Base-by-base conservation (phyloP, 768 basidiomycete genomes). In the Suillus cothurnatus region DNA sequence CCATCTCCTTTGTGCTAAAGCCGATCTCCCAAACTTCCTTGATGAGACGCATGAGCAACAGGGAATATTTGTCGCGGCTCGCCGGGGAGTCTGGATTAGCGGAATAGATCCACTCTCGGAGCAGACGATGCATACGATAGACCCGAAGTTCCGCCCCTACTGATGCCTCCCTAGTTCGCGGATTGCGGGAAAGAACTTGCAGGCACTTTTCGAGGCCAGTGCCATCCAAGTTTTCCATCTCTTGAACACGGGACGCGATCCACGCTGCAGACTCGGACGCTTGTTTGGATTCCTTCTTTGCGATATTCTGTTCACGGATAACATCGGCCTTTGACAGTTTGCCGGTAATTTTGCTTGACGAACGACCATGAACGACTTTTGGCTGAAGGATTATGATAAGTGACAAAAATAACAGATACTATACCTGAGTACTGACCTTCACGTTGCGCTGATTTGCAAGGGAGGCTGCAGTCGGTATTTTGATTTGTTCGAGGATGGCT, bases 61-160 rank as follows among this genome's bases (percentile, higher is more conserved):
- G 75, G 1, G 77, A 73, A 70, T 82, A 82, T 62, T 70, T 72
- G 69, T 91, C 88, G 53, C 82, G 78, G 31, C 80, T 74, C 15
- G 68, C 60, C 8, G 72, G 57, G 1, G 77, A 74, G 9, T 83
- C 82, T 6, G 72, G 76, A 12, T 76, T 71, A 1, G 77, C 62
- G 59, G 86, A 80, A 41, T 79, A 79, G 43, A 86, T 80, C 90
- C 90, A 91, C 38, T 70, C 67, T 43, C 71, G 70, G 39, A 90
- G 73, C 61, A 83, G 76, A 6, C 88, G 78, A 66, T 91, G 79
- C 47, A 91, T 69, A 1, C 76, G 77, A 69, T 82, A 90, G 3
- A 90, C 71, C 1, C 77, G 77, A 65, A 86, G 77, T 70, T 91
- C 88, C 9, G 81, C 73, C 0, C 76, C 75, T n/a, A 88, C 76